These are phyloP conservation scores for Fusarium anthophilum DNA, from an alignment of 2,329 filamentous ascomycete genomes.

Conservation along the genomic window DNA sequence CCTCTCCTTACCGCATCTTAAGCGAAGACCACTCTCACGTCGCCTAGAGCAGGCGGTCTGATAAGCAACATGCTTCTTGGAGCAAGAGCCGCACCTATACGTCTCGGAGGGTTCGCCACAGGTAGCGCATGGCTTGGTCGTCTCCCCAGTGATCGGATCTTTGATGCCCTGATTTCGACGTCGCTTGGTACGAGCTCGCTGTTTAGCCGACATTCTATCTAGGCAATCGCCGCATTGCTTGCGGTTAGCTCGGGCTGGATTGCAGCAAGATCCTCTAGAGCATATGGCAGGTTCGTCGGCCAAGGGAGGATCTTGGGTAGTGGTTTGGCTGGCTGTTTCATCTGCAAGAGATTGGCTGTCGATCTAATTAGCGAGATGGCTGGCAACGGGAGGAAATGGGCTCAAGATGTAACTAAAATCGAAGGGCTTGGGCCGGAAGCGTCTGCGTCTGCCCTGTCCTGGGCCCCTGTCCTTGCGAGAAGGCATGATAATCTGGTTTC, in stretches of 20 bases:
- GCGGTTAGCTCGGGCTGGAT: not conserved
- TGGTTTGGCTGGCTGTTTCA: not conserved
- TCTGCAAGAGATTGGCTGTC: not conserved
- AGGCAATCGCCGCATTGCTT: not conserved
- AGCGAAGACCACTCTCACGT: not conserved
- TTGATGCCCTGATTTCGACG: not conserved
- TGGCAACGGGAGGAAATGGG: not conserved
- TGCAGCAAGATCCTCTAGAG: fast-evolving
- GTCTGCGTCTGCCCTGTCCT: not conserved
- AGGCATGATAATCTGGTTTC: not conserved
- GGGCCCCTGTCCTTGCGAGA: not conserved
- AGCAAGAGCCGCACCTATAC: not conserved
- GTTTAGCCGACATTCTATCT: fast-evolving
- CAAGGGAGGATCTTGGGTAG: not conserved
- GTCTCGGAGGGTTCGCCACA: not conserved
- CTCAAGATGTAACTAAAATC: not conserved
- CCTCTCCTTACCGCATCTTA: not conserved
- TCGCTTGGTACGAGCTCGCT: not conserved
- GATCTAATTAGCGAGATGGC: not conserved
- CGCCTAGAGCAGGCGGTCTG: not conserved
- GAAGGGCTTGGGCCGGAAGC: not conserved
- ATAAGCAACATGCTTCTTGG: not conserved
- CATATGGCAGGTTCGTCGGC: not conserved
- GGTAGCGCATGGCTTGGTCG: not conserved
- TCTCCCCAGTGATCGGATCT: not conserved